Base-by-base conservation (phyloP, 2,329 filamentous ascomycete genomes). In the Plenodomus tracheiphilus region DNA sequence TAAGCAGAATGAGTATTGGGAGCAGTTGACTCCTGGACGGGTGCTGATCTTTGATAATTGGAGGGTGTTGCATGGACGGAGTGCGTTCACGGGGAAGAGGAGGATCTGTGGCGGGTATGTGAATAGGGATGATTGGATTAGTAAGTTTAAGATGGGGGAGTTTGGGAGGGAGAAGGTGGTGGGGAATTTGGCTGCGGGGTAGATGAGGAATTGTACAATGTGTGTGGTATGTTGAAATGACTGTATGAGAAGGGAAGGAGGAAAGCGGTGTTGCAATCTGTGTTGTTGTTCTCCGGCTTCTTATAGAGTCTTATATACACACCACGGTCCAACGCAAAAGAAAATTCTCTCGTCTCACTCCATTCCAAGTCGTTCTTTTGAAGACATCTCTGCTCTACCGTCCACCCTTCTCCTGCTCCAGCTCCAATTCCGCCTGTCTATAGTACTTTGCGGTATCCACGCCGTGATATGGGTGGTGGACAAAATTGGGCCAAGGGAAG, bases 381-480 rank as follows among this genome's bases (percentile, higher is more conserved):
- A 15, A n/a, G 18, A 16, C 47, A 41, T 41, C 43, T 41, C 13
- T 16, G 19, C 19, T 46, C 25, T 51, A 53, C 42, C 50, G 46
- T 43, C 42, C 42, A n/a, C 51, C 39, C 54, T 60, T 64, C 79
- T 96, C 91, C 34, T 85, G 86, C 77, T 96, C 94, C 66, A 99
- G 77, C 75, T 99, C 94, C 73, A 87, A 81, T 81, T 99, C 94
- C 7, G 94, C 94, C 74, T 96, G 91, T 72, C 87, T 87, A 76
- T 96, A 99, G 79, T 99, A 99, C 79, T 99, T 99, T 58, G 93
- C 91, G 25, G 94, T 99, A 73, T 99, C 94, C 50, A 99, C 89
- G 62, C 94, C 94, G 73, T 99, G 94, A 83, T 71, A 69, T 19
- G 58, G 68, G 77, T 99, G 94, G 77, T 99, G 97, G 69, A 96